Percentiles rank a stretch among this genome's conserved stretches.
Evolutionary conservation across 768 basidiomycete genomes (phyloP).

Genomic region (Leccinum subgranulosum): DNA sequence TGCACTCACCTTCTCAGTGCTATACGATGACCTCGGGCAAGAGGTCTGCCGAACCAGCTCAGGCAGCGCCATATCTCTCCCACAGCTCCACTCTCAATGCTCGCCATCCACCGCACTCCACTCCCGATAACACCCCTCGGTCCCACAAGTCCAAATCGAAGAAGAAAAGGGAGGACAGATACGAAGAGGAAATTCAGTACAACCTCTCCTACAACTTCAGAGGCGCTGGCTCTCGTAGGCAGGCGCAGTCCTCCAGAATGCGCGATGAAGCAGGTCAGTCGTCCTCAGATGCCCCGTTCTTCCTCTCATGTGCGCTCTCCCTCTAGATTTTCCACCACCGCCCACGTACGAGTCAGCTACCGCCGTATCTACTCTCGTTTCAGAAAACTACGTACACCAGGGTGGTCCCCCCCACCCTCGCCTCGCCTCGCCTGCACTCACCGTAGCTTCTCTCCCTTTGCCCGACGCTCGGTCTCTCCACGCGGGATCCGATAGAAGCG

Average conservation of each 20-base stretch:
- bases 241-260: conserved; percentile 25
- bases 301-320: conserved; percentile 17
- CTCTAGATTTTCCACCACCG: conserved; percentile 64
- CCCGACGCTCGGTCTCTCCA: conserved; percentile 6
- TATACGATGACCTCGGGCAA: conserved; percentile 35
- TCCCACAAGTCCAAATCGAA: conserved; percentile 34
- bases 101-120: conserved; percentile 42
- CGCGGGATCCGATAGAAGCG: conserved; percentile 22
- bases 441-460: conserved; percentile 26
- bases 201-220: conserved; percentile 32
- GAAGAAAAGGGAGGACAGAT: conserved; percentile 43
- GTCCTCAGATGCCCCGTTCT: neutral
- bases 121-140: conserved; percentile 51
- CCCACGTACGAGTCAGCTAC: conserved; percentile 65
- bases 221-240: conserved; percentile 28
- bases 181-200: conserved; percentile 43
- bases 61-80: conserved; percentile 47
- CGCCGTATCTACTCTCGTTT: conserved; percentile 40
- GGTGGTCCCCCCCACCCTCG: conserved; percentile 24
- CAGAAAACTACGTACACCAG: conserved; percentile 37
- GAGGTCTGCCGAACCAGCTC: conserved; percentile 29
- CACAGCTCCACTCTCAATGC: conserved; percentile 54
- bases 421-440: conserved; percentile 21
- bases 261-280: conserved; percentile 32
- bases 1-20: conserved; percentile 33